Evolutionary conservation across 2,329 filamentous ascomycete genomes (phyloP).

Genomic region (Canariomyces notabilis): DNA sequence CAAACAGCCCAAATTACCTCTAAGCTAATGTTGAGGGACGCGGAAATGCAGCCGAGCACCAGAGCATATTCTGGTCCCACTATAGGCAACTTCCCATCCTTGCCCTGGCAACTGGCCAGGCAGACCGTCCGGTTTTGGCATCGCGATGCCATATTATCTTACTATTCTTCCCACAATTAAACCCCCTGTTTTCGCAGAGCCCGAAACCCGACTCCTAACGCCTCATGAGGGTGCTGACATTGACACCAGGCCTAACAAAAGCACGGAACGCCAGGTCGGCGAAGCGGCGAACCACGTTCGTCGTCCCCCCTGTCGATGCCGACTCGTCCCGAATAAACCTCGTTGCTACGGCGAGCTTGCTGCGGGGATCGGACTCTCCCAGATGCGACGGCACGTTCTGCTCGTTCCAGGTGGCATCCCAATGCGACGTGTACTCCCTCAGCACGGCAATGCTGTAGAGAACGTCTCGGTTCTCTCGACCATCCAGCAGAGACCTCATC

Average conservation of each 20-base stretch:
- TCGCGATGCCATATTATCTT: neutral
- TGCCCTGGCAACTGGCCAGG: too few species aligned
- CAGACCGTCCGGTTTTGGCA: too few species aligned
- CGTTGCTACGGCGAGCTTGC: conserved; percentile 63
- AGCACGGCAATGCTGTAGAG: conserved; percentile 84
- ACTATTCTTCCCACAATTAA: too few species aligned
- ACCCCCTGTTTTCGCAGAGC: too few species aligned
- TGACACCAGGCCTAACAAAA: conserved; percentile 50
- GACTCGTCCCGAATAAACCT: conserved; percentile 65
- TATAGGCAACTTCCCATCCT: too few species aligned
- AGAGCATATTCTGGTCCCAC: too few species aligned
- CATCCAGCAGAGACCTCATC: conserved; percentile 68
- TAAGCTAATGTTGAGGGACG: too few species aligned
- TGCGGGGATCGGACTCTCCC: conserved; percentile 62
- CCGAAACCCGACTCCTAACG: conserved; percentile 32
- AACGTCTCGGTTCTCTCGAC: conserved; percentile 81
- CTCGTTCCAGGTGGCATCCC: conserved; percentile 51
- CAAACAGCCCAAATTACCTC: too few species aligned
- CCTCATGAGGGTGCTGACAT: conserved; percentile 30
- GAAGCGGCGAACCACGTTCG: conserved; percentile 66
- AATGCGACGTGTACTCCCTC: conserved; percentile 65
- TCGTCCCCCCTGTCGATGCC: conserved; percentile 61
- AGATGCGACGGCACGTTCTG: conserved; percentile 53
- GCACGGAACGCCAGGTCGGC: conserved; percentile 61
- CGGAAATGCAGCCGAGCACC: too few species aligned